phyloP scores from a whole-genome alignment of 768 basidiomycete genomes.

The Sporobolomyces pararoseus region DNA sequence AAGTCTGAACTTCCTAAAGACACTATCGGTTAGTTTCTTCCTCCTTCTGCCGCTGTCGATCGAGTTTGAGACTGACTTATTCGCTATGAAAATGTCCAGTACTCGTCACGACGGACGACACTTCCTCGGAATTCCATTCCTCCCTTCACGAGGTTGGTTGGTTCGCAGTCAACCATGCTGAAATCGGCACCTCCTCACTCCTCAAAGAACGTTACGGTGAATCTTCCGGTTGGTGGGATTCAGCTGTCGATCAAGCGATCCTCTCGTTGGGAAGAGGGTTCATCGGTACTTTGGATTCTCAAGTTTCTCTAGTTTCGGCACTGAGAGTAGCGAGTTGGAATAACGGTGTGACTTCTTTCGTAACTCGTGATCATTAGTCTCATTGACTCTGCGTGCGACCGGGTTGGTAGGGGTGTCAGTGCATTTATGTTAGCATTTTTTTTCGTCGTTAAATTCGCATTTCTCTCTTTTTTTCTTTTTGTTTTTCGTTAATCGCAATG shows the following conservation, averaged over 20 bases:
- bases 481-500: too few relatives aligned
- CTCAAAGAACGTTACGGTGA: slow-evolving; percentile 5
- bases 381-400: too few relatives aligned
- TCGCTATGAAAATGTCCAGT: neutral
- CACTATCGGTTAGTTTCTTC: slow-evolving; percentile 1
- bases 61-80: neutral
- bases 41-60: neutral
- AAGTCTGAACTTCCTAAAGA: neutral
- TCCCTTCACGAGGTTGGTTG: neutral
- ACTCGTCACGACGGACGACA: slow-evolving; percentile 28
- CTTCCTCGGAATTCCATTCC: slow-evolving; percentile 12
- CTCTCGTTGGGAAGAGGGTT: slow-evolving; percentile 9
- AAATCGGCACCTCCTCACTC: neutral
- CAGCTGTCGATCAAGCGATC: slow-evolving; percentile 22
- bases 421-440: neutral
- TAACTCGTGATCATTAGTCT: neutral
- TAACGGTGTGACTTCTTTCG: neutral
- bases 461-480: too few relatives aligned
- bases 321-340: slow-evolving; percentile 27
- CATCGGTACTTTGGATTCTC: slow-evolving; percentile 20
- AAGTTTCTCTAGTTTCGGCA: slow-evolving; percentile 18
- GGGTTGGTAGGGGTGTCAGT: too few relatives aligned
- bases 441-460: too few relatives aligned
- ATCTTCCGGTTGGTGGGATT: slow-evolving; percentile 14
- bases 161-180: slow-evolving; percentile 7